These are phyloP conservation scores for Perkinsela sp. DNA, from an alignment of 208 protist genomes.

Conservation along the genomic window DNA sequence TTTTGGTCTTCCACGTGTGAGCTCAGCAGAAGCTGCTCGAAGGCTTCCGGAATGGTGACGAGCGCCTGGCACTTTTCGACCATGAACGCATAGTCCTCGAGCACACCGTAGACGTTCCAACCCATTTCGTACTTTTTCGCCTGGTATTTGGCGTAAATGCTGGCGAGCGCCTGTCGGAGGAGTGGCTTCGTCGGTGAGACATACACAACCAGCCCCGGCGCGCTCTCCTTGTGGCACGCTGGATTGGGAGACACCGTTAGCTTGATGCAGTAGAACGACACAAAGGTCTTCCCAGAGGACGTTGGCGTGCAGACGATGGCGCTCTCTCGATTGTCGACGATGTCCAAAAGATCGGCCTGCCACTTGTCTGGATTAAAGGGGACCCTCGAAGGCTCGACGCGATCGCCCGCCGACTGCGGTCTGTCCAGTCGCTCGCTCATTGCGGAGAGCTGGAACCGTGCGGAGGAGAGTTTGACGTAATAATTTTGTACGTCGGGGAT, in stretches of 20 bases:
- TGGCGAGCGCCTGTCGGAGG: constrained; percentile 72
- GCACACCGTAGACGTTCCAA: constrained; percentile 43
- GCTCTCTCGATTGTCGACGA: constrained; percentile 59
- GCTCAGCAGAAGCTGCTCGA: constrained; percentile 68
- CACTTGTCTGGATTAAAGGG: constrained; percentile 75
- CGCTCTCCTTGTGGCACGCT: constrained; percentile 15
- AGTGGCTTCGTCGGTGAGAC: constrained; percentile 68
- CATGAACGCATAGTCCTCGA: constrained; percentile 46
- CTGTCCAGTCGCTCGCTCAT: constrained; percentile 65
- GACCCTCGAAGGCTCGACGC: constrained; percentile 38
- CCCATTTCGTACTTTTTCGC: constrained; percentile 46
- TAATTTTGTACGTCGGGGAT: neutral
- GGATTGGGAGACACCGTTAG: constrained; percentile 16
- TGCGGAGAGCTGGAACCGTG: constrained; percentile 45
- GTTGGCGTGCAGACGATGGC: constrained; percentile 80
- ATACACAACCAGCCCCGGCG: constrained; percentile 65
- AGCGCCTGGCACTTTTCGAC: constrained; percentile 68
- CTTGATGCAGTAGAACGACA: constrained; percentile 83
- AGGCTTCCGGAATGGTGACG: constrained; percentile 60
- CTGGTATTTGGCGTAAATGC: constrained; percentile 67
- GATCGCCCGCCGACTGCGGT: constrained; percentile 17
- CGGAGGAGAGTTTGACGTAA: constrained; percentile 4
- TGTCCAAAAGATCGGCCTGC: constrained; percentile 74
- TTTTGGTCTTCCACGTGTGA: constrained; percentile 23
- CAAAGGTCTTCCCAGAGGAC: constrained; percentile 80